Conservation (phyloP, 1,284 basidiomycete species). For the Entoloma clypeatum region DNA sequence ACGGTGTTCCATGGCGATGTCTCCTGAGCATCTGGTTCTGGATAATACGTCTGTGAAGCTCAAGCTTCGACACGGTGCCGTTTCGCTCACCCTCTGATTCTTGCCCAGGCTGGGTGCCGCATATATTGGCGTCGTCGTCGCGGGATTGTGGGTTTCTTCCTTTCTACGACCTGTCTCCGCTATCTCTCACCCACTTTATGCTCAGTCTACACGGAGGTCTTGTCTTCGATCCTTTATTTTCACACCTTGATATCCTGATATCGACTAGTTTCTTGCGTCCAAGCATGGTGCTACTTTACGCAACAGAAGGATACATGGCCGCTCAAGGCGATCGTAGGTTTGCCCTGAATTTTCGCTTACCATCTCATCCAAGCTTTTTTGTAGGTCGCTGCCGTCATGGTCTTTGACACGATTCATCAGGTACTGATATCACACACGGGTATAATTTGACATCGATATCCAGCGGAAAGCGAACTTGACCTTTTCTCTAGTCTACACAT, state of each 20-base stretch:
- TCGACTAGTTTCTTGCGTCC: slow-evolving; percentile 47
- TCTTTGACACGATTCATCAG: slow-evolving; percentile 54
- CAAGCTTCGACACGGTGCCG: background rate
- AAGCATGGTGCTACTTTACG: slow-evolving; percentile 53
- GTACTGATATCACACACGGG: slow-evolving; percentile 51
- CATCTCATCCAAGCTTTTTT: background rate
- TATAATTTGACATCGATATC: slow-evolving; percentile 26
- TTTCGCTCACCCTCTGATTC: background rate
- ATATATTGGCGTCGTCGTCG: slow-evolving; percentile 45
- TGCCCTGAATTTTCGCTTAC: background rate
- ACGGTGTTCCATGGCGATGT: too few relatives aligned
- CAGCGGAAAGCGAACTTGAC: background rate
- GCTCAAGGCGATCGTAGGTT: slow-evolving; percentile 40
- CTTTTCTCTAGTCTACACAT: slow-evolving; percentile 45
- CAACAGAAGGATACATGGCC: slow-evolving; percentile 49
- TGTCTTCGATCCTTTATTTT: background rate
- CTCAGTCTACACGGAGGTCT: slow-evolving; percentile 51
- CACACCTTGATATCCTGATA: slow-evolving; percentile 5
- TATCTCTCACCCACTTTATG: slow-evolving; percentile 1
- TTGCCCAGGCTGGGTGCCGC: slow-evolving; percentile 43
- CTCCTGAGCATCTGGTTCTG: slow-evolving; percentile 24
- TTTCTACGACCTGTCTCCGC: background rate
- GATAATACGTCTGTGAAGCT: slow-evolving; percentile 32
- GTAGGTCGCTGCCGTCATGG: slow-evolving; percentile 44
- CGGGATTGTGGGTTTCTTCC: slow-evolving; percentile 36